These are phyloP conservation scores for Perkinsus olseni DNA, from an alignment of 169 alveolate species.

Conservation along the genomic window DNA sequence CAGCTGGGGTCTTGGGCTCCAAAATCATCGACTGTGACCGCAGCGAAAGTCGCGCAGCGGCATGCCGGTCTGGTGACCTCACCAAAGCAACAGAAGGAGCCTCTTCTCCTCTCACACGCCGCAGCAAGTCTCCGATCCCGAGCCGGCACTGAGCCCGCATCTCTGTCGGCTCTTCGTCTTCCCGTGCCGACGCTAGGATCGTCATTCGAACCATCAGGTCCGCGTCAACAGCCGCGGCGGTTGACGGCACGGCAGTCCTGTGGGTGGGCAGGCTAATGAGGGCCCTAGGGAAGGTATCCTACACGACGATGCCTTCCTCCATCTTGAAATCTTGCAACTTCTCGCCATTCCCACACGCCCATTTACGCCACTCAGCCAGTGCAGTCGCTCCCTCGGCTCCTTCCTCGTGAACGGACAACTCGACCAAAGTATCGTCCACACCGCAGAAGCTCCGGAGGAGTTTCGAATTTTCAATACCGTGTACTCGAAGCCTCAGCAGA, in stretches of 20 bases:
- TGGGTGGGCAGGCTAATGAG: too few species aligned
- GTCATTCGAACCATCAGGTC: neutral
- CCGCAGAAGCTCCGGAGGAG: neutral
- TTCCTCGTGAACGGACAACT: neutral
- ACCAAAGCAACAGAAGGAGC: neutral
- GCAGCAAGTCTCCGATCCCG: neutral
- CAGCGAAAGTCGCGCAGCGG: neutral
- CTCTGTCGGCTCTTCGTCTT: neutral
- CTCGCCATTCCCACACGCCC: neutral
- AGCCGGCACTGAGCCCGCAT: neutral
- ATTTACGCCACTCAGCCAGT: neutral
- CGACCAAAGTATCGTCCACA: neutral
- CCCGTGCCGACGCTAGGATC: neutral
- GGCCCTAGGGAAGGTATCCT: too few species aligned
- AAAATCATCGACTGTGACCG: neutral
- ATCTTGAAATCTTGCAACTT: neutral
- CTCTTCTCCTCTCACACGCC: neutral
- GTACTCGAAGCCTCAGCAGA: neutral
- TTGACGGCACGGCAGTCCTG: neutral
- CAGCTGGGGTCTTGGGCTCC: neutral
- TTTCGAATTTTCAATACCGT: neutral
- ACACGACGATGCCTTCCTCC: neutral
- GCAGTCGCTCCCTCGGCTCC: neutral
- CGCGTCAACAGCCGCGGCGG: neutral
- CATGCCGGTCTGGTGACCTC: too few species aligned